Evolutionary conservation across 495 filamentous ascomycete species (phyloP), one percentile per base, ranked within the genome.

Genomic region (Durotheca rogersii): DNA sequence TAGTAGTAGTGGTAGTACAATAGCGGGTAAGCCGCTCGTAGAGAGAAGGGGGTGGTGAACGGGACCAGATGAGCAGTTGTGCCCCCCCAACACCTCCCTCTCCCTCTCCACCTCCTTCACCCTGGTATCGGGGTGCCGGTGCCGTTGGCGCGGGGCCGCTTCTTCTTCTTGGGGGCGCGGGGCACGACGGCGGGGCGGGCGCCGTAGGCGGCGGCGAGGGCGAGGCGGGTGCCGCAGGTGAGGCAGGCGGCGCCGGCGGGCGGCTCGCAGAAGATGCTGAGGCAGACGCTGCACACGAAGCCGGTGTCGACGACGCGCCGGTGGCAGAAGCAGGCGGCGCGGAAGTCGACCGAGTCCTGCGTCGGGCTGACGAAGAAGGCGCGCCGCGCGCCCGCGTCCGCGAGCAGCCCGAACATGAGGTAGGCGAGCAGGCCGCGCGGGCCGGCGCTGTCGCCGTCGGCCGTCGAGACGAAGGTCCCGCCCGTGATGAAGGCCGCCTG

Each of bases 271-370:
- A 76, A 76, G 49, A 76, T 98, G 69, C 89, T 93, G 55, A 98
- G 73, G 65, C 93, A 98, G 48, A 98, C 87, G 33, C 87, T 92
- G 73, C 93, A 98, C 33, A 98, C 94, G 62, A 85, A 98, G 7
- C 89, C 93, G 18, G 93, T 80, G 71, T 96, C 89, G 45, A 98
- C 86, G 10, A 97, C 90, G 17, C 78, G 80, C 23, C 92, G 78
- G 69, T 98, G 93, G 67, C 93, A 98, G 67, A 98, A 98, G 69
- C 93, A 98, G 10, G 93, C 93, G 4, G 93, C 92, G 7, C 94
- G 79, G 66, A 98, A 98, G 74, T 98, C 94, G 29, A 98, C 93
- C 35, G 85, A 80, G 21, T 87, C 86, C n/a, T 87, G 82, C 9
- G 84, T 87, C 0, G 93, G 93, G 11, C 85, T 71, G 6, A 94